These are phyloP conservation scores for Coemansia sp. DNA, from an alignment of 192 early-diverging fungal genomes.

Conservation along the genomic window DNA sequence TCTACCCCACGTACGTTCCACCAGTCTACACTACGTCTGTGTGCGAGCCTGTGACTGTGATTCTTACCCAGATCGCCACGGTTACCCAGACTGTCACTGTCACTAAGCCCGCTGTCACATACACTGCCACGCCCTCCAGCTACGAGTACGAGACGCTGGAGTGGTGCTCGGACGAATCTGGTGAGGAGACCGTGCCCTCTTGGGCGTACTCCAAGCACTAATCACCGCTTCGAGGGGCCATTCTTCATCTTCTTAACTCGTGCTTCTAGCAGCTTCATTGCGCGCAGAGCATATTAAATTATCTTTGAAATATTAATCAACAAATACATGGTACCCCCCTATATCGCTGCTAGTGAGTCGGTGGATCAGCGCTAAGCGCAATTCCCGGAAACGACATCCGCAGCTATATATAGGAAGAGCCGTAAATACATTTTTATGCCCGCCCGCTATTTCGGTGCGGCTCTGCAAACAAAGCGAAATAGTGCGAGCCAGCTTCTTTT, in stretches of 20 bases:
- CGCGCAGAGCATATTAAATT: not conserved
- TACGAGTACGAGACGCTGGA: slow-evolving; percentile 21
- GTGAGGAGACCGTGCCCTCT: slow-evolving; percentile 4
- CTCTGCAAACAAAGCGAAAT: too few relatives aligned
- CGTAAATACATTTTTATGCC: too few relatives aligned
- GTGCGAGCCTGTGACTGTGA: slow-evolving; percentile 17
- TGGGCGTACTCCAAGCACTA: slow-evolving; percentile 4
- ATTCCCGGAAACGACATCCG: not conserved
- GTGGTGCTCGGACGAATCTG: slow-evolving; percentile 26
- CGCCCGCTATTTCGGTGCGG: too few relatives aligned
- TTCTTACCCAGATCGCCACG: slow-evolving; percentile 12
- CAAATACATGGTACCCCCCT: not conserved
- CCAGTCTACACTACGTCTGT: slow-evolving; percentile 20
- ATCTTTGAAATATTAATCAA: not conserved
- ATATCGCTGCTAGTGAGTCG: not conserved
- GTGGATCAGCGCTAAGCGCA: too few relatives aligned
- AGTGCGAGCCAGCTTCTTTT: not conserved
- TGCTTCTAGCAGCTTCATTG: not conserved
- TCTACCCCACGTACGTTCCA: slow-evolving; percentile 6
- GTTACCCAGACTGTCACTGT: slow-evolving; percentile 15
- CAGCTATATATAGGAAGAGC: not conserved
- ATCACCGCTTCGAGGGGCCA: not conserved
- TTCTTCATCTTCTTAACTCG: not conserved
- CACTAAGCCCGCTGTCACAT: slow-evolving; percentile 12
- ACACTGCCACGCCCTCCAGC: slow-evolving; percentile 8